phyloP scores from a whole-genome alignment of 305 asterid species.

The Rubia peregrina region DNA sequence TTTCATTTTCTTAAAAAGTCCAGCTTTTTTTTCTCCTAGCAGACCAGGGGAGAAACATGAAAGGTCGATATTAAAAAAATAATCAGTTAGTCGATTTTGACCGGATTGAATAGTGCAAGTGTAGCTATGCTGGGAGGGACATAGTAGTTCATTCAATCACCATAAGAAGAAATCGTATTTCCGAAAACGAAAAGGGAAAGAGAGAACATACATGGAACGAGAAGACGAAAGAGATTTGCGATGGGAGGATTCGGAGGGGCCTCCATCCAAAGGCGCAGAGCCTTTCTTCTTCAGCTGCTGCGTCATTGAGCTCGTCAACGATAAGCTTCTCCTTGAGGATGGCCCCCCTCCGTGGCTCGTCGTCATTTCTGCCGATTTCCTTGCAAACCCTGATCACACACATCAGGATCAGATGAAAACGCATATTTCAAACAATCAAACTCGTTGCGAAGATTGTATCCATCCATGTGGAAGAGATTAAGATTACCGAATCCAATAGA shows the following conservation, averaged over 20 bases:
- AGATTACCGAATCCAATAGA: not conserved
- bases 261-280: constrained; percentile 28
- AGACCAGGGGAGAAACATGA: no score
- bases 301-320: constrained; percentile 46
- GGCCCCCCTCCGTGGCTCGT: constrained; percentile 65
- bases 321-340: constrained; percentile 58
- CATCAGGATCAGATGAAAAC: not conserved
- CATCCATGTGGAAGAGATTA: not conserved
- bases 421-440: not conserved
- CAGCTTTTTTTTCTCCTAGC: not conserved
- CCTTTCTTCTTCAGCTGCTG: constrained; percentile 31
- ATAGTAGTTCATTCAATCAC: not conserved
- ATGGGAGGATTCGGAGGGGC: constrained; percentile 27
- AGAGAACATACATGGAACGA: constrained; percentile 51
- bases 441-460: not conserved
- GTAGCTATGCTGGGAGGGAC: no score
- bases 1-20: not conserved
- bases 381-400: not conserved
- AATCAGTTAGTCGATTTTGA: no score
- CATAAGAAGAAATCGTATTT: not conserved
- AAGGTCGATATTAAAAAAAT: no score
- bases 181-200: not conserved
- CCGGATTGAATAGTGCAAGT: no score
- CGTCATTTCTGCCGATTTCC: constrained; percentile 31
- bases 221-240: constrained; percentile 51